Conservation (phyloP, 257 asterid genomes). For the Linaria vulgaris region DNA sequence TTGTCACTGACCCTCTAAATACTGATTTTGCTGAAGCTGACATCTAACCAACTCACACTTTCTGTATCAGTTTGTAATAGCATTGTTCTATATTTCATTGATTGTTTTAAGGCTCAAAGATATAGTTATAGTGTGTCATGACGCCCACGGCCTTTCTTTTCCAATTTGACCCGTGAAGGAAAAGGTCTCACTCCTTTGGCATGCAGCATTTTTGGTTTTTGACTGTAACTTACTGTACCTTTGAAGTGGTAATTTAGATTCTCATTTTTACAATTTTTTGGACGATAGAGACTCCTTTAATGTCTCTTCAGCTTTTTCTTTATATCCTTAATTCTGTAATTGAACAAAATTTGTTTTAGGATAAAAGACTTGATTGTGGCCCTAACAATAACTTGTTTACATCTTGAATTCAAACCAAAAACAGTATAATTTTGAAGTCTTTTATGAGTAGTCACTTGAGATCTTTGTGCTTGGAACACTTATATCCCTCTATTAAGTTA, state of each 20-base stretch:
- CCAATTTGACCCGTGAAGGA: not conserved
- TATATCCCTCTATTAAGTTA: not conserved
- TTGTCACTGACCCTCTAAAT: not conserved
- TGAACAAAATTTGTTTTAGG: not conserved
- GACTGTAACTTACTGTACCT: not conserved
- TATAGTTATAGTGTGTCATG: not conserved
- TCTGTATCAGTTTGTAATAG: not conserved
- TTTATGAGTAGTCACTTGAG: too few species aligned
- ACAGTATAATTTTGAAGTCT: too few species aligned
- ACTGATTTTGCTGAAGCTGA: not conserved
- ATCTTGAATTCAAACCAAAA: too few species aligned
- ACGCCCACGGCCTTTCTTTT: not conserved
- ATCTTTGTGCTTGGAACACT: not conserved
- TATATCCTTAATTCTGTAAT: not conserved
- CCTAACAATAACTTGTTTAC: too few species aligned
- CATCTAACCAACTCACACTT: not conserved
- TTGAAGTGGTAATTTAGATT: not conserved
- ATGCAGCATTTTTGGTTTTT: constrained; percentile 3
- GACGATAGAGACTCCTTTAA: not conserved
- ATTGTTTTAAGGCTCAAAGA: constrained; percentile 6
- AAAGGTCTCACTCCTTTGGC: not conserved
- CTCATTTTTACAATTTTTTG: not conserved
- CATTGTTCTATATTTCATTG: not conserved
- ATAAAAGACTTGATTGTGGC: too few species aligned
- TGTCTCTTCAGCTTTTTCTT: not conserved